phyloP scores from a whole-genome alignment of 176 grass and related monocot genomes.

The Lolium multiflorum region DNA sequence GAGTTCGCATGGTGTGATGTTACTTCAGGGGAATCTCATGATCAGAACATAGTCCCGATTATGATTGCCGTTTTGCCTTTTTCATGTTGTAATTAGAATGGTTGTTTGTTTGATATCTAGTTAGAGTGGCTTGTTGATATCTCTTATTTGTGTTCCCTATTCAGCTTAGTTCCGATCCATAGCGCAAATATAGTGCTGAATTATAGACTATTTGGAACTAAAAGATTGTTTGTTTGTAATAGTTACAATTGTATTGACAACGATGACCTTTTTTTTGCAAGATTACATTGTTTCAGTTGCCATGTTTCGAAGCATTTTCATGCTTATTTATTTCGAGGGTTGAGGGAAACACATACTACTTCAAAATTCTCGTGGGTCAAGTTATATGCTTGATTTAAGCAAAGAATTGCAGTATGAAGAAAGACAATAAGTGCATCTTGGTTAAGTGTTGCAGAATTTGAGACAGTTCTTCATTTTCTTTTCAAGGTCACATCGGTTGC shows the following conservation, averaged over 20 bases:
- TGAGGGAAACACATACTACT: constrained; percentile 11
- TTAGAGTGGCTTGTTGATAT: not conserved
- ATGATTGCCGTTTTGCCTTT: constrained; percentile 1
- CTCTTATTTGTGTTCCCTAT: not conserved
- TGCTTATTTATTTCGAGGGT: not conserved
- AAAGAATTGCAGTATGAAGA: not conserved
- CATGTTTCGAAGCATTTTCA: not conserved
- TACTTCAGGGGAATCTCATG: constrained; percentile 4
- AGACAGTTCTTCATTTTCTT: constrained; percentile 2
- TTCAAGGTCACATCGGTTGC: no score
- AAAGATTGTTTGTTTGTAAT: not conserved
- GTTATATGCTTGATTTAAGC: constrained; percentile 8
- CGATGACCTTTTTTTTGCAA: not conserved
- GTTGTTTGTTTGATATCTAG: not conserved
- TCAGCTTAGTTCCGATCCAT: not conserved
- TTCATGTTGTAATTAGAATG: not conserved
- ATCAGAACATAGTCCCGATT: not conserved
- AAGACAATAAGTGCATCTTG: not conserved
- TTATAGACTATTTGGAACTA: not conserved
- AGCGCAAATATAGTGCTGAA: not conserved
- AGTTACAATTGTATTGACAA: not conserved
- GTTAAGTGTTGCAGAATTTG: not conserved
- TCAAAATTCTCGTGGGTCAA: not conserved
- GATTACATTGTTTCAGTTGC: constrained; percentile 7
- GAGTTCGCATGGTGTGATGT: not conserved